Evolutionary conservation across 768 basidiomycete species (phyloP), one percentile per base, ranked within the genome.

Genomic region (Russula earlei): DNA sequence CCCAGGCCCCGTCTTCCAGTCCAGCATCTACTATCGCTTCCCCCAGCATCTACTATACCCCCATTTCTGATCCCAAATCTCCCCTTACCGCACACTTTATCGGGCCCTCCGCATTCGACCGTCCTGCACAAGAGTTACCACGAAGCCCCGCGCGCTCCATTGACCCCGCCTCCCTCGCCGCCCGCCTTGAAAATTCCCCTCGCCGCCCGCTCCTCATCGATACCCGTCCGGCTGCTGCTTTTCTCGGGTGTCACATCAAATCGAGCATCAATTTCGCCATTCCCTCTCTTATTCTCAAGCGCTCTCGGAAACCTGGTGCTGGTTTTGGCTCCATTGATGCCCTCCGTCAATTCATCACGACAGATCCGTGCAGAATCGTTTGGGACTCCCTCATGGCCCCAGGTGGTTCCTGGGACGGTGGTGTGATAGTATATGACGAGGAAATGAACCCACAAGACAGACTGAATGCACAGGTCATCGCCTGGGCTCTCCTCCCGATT

Each of bases 211-310:
- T 93, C 22, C 70, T 95, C 56, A 78, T 95, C 66, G 92, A 96
- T 69, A 90, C 88, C 37, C 82, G 92, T 4, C 82, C 87, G 4
- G 75, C 83, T 19, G 74, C 79, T 1, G 73, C 81, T 10, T 90
- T 83, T 71, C 73, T 83, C 34, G 71, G 80, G 3, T 77, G 75
- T 54, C 88, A 83, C 67, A 69, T 96, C 49, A 67, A 73, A 37
- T 72, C 82, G 61, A 87, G 84, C 67, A 78, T 91, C 57, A 93
- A 93, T 69, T 77, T 96, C 46, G 85, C 85, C 31, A 87, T 96
- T 41, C 92, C 93, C 0, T 87, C 89, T 24, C 81, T 96, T 64
- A 91, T 96, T 65, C 81, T 93, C 63, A 92, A 91, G 68, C 83
- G 92, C 19, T 85, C 79, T 60, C 76, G 82, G 58, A 88, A 87